These are phyloP conservation scores for Globisporangium emineosum DNA, from an alignment of 352 stramenopile species.

Conservation along the genomic window DNA sequence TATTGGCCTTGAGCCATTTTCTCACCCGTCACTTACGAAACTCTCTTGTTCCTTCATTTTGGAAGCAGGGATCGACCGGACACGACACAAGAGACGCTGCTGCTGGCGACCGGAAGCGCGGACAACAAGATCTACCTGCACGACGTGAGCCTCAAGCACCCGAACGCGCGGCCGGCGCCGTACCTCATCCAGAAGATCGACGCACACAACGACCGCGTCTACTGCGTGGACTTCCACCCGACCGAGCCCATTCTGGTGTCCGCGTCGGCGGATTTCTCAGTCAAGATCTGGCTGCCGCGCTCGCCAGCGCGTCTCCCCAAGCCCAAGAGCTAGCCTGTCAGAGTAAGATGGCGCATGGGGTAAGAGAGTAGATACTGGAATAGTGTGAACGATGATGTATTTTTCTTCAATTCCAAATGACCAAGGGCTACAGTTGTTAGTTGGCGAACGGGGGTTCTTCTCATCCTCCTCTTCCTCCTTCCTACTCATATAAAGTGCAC, in stretches of 20 bases:
- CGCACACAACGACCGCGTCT: conserved; percentile 85
- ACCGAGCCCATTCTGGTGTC: conserved; percentile 83
- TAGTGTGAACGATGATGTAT: neutral
- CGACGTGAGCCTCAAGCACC: conserved; percentile 66
- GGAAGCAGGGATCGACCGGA: conserved; percentile 34
- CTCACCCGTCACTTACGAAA: neutral
- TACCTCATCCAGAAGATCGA: conserved; percentile 84
- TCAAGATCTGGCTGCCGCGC: conserved; percentile 87
- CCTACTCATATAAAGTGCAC: conserved; percentile 10
- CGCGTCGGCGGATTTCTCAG: conserved; percentile 79
- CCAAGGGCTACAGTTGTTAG: neutral
- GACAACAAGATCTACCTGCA: conserved; percentile 89
- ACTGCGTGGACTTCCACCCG: conserved; percentile 87
- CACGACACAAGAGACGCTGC: conserved; percentile 56
- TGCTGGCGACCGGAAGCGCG: conserved; percentile 83
- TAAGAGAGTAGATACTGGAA: neutral
- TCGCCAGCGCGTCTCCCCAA: conserved; percentile 53
- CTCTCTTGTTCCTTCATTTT: neutral
- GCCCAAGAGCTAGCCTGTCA: conserved; percentile 40
- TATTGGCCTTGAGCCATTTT: neutral
- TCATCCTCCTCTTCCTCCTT: neutral
- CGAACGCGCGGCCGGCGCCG: conserved; percentile 40
- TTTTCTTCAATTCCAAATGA: neutral
- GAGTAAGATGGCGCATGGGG: too few species aligned
- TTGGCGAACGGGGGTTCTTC: neutral